Evolutionary conservation across 2,329 filamentous ascomycete species (phyloP).

Genomic region (Botrytis fabae): DNA sequence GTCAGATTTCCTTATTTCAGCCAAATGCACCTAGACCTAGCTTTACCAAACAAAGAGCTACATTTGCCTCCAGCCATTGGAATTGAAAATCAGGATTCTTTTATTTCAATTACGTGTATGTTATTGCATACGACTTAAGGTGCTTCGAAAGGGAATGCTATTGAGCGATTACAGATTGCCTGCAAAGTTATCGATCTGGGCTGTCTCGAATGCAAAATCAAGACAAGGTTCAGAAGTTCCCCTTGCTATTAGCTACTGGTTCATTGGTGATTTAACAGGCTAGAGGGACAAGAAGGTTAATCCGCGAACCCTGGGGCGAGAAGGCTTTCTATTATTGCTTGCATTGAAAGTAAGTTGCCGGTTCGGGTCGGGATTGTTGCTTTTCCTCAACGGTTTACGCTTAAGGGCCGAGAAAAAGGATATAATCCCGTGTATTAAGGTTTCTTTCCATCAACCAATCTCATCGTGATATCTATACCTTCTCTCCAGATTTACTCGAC

Average conservation of each 20-base stretch:
- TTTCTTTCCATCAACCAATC: background rate
- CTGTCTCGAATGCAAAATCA: background rate
- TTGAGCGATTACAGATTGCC: background rate
- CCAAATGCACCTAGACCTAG: background rate
- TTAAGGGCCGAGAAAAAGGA: background rate
- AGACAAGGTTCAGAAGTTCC: background rate
- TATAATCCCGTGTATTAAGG: too few species aligned
- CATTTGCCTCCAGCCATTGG: background rate
- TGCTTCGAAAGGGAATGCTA: background rate
- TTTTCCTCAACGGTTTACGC: constrained; percentile 14
- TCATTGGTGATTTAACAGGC: background rate
- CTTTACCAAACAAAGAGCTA: constrained; percentile 8
- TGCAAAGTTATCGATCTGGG: constrained; percentile 17
- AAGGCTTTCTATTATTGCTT: background rate
- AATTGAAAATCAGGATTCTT: background rate
- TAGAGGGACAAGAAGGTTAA: background rate
- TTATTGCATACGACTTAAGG: constrained; percentile 5
- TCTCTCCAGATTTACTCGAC: background rate
- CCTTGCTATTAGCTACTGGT: background rate
- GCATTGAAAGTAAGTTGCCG: constrained; percentile 4
- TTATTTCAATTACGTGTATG: background rate
- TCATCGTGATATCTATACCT: background rate
- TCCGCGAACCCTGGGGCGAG: background rate
- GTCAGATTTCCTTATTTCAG: background rate
- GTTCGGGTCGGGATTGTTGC: constrained; percentile 15